Percentiles rank a stretch among this genome's conserved stretches.
Evolutionary conservation across 192 early-diverging fungal species (phyloP).

Genomic region (Obelidium mucronatum): DNA sequence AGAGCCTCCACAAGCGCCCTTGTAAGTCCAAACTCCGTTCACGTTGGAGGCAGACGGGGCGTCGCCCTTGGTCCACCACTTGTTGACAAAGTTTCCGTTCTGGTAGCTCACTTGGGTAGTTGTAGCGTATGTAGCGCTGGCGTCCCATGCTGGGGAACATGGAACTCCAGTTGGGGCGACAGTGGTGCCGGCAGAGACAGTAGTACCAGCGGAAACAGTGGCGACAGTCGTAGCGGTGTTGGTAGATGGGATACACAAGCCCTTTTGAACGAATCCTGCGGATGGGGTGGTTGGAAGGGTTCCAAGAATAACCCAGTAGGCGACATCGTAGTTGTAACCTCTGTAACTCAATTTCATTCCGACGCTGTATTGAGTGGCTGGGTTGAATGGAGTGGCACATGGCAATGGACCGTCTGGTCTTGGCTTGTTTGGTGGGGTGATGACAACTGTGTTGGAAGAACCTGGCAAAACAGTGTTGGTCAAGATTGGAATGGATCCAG

Average conservation of each 20-base stretch:
- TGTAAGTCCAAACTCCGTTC: neutral
- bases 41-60: neutral
- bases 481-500: conserved; percentile 7
- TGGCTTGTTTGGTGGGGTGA: neutral
- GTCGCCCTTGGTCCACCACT: neutral
- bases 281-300: neutral
- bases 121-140: no score
- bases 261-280: conserved; percentile 1
- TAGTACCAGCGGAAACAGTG: neutral
- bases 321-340: conserved; percentile 9
- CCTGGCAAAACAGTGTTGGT: neutral
- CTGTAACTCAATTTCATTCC: conserved; percentile 15
- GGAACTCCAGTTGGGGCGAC: no score
- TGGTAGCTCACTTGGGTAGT: conserved; percentile 6
- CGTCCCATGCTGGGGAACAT: no score
- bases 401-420: neutral
- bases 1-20: neutral
- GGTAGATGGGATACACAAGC: neutral
- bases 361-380: neutral
- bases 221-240: neutral
- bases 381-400: conserved; percentile 1
- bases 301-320: neutral
- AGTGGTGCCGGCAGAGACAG: neutral
- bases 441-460: neutral
- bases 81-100: neutral